These are phyloP conservation scores for Cyberlindnera suaveolens DNA, from an alignment of 805 yeast species.

Conservation along the genomic window DNA sequence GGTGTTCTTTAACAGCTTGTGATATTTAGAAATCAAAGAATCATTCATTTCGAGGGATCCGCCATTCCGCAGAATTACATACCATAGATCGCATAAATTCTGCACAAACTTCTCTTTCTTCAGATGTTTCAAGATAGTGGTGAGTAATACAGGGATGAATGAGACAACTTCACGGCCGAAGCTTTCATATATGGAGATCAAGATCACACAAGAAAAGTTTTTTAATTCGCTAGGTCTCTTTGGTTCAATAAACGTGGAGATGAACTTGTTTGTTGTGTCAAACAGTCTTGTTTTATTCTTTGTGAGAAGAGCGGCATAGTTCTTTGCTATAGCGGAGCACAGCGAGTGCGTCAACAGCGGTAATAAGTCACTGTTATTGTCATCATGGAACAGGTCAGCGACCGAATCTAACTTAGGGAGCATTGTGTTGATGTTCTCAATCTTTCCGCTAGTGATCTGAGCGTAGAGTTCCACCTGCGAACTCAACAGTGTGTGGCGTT, in stretches of 20 bases:
- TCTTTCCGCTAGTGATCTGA: background rate
- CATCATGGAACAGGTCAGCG: conserved; percentile 18
- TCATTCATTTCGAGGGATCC: conserved; percentile 16
- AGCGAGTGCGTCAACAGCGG: conserved; percentile 15
- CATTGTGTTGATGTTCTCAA: background rate
- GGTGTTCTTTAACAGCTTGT: conserved; percentile 17
- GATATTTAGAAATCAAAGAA: conserved; percentile 10
- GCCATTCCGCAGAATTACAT: conserved; percentile 18
- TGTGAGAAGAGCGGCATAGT: conserved; percentile 16
- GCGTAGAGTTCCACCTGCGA: conserved; percentile 9
- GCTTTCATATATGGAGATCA: conserved; percentile 26
- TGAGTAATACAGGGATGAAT: conserved; percentile 26
- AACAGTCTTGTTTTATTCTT: conserved; percentile 19
- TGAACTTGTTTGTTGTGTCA: conserved; percentile 25
- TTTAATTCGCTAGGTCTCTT: conserved; percentile 24
- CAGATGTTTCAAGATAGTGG: conserved; percentile 26
- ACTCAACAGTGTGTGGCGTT: conserved; percentile 6
- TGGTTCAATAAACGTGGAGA: conserved; percentile 21
- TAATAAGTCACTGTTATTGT: conserved; percentile 11
- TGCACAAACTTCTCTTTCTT: conserved; percentile 25
- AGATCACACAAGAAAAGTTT: conserved; percentile 23
- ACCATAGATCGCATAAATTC: conserved; percentile 17
- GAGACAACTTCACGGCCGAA: conserved; percentile 30
- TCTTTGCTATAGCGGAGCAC: conserved; percentile 15
- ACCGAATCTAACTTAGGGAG: conserved; percentile 14